Evolutionary conservation across 352 stramenopile species (phyloP), one percentile per base, ranked within the genome.

Genomic region (Phytopythium montanum): DNA sequence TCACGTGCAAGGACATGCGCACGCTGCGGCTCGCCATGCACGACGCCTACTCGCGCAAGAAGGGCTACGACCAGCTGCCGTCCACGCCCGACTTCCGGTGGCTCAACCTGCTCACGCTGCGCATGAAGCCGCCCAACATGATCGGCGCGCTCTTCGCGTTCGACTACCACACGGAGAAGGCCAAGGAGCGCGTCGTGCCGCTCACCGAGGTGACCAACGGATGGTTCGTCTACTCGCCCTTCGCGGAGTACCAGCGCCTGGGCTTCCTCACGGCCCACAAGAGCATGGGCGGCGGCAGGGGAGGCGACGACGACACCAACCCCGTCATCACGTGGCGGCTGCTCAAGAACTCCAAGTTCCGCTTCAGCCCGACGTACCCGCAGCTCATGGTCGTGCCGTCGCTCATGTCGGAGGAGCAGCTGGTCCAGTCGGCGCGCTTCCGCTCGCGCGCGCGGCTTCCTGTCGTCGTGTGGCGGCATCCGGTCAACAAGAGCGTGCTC

Each of bases 301-400:
- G 33, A 57, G 53, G 16, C 52, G 66, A 71, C 26, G 61, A 70
- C 0, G 70, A 69, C 21, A 26, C 39, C 0, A 46, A 46, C 33
- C 44, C 51, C 12, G 55, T 69, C 44, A 82, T 91, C 34, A 81
- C 79, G 23, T 98, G 90, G 91, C 69, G 89, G 33, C 63, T 94
- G 56, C 73, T 95, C 19, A 94, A 94, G 68, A 96, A 96, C 56
- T 92, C 80, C 58, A 94, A 92, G 65, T 98, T 96, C 70, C 78
- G 77, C 39, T 87, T 98, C 61, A 98, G 90, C 58, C 78, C 87
- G 14, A 97, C 94, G 25, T 99, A 99, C 68, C 97, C 97, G 5
- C 87, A 91, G 48, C 80, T 98, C 18, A 90, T 99, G 74, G 85
- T 98, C 13, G 96, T 98, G 25, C 96, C 97, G 21, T 85, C 90